Conservation (phyloP, 202 grass and related monocot genomes). For the Dendrocalamus latiflorus region DNA sequence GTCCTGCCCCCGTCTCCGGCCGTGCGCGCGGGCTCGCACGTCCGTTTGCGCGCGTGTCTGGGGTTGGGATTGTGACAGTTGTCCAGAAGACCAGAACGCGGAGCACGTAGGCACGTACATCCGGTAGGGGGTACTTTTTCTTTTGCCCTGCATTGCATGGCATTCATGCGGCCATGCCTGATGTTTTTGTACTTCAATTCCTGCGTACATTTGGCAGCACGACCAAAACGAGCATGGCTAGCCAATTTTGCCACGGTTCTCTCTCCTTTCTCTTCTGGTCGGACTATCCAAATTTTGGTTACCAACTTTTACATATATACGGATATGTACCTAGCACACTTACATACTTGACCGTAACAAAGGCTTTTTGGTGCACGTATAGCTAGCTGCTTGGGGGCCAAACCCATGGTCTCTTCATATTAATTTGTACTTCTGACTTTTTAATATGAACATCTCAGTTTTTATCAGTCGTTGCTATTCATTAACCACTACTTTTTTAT, state of each 20-base stretch:
- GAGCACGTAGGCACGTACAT: background rate
- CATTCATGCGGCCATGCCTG: background rate
- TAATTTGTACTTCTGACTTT: no score
- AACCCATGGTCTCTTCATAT: background rate
- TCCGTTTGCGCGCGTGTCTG: background rate
- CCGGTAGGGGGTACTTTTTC: background rate
- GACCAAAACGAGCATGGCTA: background rate
- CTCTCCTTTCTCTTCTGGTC: background rate
- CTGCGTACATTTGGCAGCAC: background rate
- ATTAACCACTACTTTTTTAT: no score
- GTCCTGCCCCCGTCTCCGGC: background rate
- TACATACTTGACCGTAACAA: background rate
- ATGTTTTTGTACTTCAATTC: background rate
- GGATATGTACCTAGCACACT: background rate
- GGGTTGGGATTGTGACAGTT: background rate
- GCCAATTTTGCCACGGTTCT: background rate
- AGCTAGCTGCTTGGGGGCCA: background rate
- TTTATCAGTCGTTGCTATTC: no score
- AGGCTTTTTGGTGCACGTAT: background rate
- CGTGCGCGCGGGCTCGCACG: background rate
- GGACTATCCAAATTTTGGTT: background rate
- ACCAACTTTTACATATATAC: background rate
- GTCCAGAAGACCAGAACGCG: slow-evolving; percentile 8
- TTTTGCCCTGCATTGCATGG: background rate
- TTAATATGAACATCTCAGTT: no score